Conservation (phyloP, 164 flowering plant species). For the Akebia trifoliata region DNA sequence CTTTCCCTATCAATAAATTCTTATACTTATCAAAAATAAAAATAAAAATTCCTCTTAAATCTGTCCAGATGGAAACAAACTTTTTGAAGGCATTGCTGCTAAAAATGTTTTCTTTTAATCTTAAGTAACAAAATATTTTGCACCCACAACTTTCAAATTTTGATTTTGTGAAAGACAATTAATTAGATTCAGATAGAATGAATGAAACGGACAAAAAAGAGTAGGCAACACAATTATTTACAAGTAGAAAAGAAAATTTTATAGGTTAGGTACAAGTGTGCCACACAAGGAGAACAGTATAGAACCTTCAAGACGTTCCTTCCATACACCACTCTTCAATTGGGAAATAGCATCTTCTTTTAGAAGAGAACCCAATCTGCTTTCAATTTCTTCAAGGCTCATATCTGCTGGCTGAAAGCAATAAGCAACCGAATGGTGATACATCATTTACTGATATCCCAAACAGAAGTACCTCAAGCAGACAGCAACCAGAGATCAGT, state of each 20-base stretch:
- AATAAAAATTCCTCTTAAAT: no score
- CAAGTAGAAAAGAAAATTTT: background rate
- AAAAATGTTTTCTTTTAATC: no score
- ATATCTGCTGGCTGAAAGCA: conserved; percentile 82
- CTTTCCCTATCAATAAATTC: no score
- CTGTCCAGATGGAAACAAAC: no score
- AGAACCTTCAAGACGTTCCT: conserved; percentile 94
- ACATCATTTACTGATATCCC: background rate
- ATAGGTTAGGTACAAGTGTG: background rate
- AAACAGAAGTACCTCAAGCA: background rate
- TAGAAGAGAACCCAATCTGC: conserved; percentile 67
- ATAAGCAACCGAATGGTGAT: conserved; percentile 6
- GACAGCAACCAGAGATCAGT: background rate
- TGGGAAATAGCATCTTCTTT: conserved; percentile 69
- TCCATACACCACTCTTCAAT: conserved; percentile 92
- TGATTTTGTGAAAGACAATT: no score
- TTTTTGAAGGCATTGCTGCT: no score
- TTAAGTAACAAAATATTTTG: no score
- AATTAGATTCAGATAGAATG: no score
- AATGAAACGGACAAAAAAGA: no score
- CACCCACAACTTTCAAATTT: no score
- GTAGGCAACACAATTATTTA: no score
- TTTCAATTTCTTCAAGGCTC: conserved; percentile 96
- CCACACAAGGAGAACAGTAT: conserved; percentile 2
- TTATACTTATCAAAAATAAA: no score